phyloP scores from a whole-genome alignment of 2,329 filamentous ascomycete genomes.

The Alternaria postmessia region DNA sequence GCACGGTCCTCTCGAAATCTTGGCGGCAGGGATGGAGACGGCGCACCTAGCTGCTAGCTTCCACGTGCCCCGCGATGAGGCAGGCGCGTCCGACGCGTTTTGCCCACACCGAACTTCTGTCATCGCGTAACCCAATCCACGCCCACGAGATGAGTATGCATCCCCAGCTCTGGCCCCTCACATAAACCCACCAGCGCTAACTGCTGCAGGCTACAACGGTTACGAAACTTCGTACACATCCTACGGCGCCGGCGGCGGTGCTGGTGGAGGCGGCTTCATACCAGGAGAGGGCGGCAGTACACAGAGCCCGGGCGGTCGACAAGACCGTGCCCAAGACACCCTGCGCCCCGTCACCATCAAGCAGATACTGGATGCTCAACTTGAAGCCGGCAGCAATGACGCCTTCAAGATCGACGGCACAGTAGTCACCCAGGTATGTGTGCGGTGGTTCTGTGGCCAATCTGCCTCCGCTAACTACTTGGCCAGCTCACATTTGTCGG shows the following conservation, averaged over 20 bases:
- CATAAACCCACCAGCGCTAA: conserved; percentile 15
- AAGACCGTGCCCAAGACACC: conserved; percentile 77
- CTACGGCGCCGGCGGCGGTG: conserved; percentile 63
- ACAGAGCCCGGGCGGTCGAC: conserved; percentile 52
- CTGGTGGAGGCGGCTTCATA: conserved; percentile 68
- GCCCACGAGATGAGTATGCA: conserved; percentile 31
- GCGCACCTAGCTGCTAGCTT: conserved; percentile 2
- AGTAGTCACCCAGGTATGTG: conserved; percentile 67
- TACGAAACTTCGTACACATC: conserved; percentile 63
- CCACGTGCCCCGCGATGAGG: conserved; percentile 32
- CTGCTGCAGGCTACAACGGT: conserved; percentile 39
- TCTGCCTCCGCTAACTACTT: conserved; percentile 16
- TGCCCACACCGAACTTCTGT: conserved; percentile 22
- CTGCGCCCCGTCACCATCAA: conserved; percentile 95
- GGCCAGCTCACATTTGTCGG: conserved; percentile 83
- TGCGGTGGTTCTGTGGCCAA: not conserved
- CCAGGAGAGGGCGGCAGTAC: conserved; percentile 60
- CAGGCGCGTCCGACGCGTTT: conserved; percentile 44
- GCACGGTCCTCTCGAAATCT: conserved; percentile 37
- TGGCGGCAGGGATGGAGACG: conserved; percentile 29
- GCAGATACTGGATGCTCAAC: conserved; percentile 82
- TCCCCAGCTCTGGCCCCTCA: not conserved
- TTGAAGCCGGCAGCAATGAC: conserved; percentile 65
- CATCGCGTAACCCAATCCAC: conserved; percentile 19
- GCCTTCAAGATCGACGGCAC: conserved; percentile 80